phyloP scores from a whole-genome alignment of 805 yeast species.

The Saccharomycopsis olivae region DNA sequence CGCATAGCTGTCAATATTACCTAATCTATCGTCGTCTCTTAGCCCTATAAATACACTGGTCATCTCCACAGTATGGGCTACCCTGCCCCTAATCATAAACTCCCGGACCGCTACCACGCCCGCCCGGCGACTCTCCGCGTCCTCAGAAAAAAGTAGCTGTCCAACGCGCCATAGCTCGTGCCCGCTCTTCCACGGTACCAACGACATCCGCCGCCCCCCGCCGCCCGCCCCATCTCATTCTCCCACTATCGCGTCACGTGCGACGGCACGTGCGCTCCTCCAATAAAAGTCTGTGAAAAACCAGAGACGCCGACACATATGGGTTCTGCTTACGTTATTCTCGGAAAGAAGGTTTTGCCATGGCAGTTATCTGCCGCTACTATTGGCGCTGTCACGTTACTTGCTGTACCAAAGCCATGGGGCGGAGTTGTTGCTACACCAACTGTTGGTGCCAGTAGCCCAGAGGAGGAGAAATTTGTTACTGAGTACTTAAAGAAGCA shows the following conservation, averaged over 20 bases:
- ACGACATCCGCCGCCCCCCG: slow-evolving; percentile 35
- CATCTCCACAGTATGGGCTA: slow-evolving; percentile 65
- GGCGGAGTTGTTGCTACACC: slow-evolving; percentile 48
- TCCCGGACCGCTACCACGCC: slow-evolving; percentile 46
- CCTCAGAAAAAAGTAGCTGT: slow-evolving; percentile 41
- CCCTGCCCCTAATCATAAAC: slow-evolving; percentile 44
- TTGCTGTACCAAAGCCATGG: slow-evolving; percentile 70
- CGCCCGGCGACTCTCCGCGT: slow-evolving; percentile 24
- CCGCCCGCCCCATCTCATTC: slow-evolving; percentile 24
- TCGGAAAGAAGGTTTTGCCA: slow-evolving; percentile 78
- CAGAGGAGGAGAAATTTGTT: slow-evolving; percentile 87
- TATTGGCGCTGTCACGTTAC: slow-evolving; percentile 52
- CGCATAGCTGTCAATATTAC: slow-evolving; percentile 26
- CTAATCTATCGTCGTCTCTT: slow-evolving; percentile 25
- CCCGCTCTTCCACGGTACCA: slow-evolving; percentile 34
- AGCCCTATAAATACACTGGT: slow-evolving; percentile 45
- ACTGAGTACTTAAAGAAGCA: slow-evolving; percentile 49
- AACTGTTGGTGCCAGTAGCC: slow-evolving; percentile 61
- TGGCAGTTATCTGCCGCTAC: slow-evolving; percentile 82
- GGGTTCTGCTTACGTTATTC: slow-evolving; percentile 78
- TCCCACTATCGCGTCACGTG: neutral
- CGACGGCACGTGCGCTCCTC: neutral
- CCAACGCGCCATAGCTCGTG: too few species aligned
- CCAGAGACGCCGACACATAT: slow-evolving; percentile 28
- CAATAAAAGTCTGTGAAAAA: neutral